Evolutionary conservation across 148 eudicot species (phyloP), one percentile per base, ranked within the genome.

Genomic region (Bassia scoparia): DNA sequence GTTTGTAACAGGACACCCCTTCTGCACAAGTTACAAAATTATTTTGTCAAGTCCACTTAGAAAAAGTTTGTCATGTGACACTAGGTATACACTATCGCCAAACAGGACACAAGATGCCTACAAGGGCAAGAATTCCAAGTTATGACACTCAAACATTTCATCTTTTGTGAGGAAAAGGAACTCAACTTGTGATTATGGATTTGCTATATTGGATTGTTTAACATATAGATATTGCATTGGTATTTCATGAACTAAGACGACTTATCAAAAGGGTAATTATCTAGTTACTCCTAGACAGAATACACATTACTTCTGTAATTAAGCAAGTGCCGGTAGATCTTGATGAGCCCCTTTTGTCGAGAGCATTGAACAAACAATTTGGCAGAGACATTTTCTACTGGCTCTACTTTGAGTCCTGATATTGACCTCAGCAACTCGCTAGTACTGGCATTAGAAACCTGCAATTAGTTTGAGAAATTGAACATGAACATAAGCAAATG

Each of bases 321-420:
- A 41, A 95, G 99, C 87, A 95, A 80, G 84, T 92, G 97, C 26
- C 80, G 87, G 78, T 95, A 95, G 74, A 95, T 95, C 70, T 91
- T 92, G 78, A 95, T 76, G 30, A 95, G 96, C 77, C 92, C 99
- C 74, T 89, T 92, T 61, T 95, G 97, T 64, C 97, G 89, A 72
- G 99, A 95, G 86, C 99, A 92, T 70, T 95, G 99, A 53, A 95
- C 99, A 88, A 95, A 95, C 81, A 95, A 86, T 79, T 95, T 95
- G 71, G 99, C 88, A 35, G 96, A 79, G 67, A 95, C 97, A 82
- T 92, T 92, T 81, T 95, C 96, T 75, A 95, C 96, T 5, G 99
- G 94, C 72, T 82, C 86, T 38, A 95, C 97, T 80, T 87, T 95
- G 83, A 90, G 79, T 65, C 97, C 99, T 20, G 97, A 87, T 69